Evolutionary conservation across 1,284 basidiomycete genomes (phyloP).

Genomic region (Pascua sp.): DNA sequence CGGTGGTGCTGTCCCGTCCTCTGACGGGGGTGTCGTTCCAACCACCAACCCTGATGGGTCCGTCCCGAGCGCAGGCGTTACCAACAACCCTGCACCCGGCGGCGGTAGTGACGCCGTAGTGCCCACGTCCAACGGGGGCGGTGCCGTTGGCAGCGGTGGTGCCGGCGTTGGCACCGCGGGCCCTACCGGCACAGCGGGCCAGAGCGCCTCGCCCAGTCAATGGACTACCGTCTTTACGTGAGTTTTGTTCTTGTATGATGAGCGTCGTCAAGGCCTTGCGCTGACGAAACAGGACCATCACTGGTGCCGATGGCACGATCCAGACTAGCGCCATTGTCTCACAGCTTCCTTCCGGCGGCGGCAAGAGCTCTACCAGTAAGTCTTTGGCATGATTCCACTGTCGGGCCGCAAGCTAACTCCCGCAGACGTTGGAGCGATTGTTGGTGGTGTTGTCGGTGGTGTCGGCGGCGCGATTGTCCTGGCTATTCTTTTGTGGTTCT

Average conservation of each 20-base stretch:
- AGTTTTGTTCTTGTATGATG: too few species aligned
- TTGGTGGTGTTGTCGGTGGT: conserved; percentile 48
- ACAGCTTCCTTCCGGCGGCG: not conserved
- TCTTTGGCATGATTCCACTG: not conserved
- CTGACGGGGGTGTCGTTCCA: not conserved
- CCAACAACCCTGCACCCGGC: too few species aligned
- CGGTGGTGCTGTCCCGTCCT: not conserved
- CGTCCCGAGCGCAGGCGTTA: too few species aligned
- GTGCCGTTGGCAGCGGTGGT: not conserved
- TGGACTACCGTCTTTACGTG: not conserved
- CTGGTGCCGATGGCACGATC: not conserved
- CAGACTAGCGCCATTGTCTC: not conserved
- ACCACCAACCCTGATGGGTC: not conserved
- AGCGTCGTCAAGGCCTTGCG: too few species aligned
- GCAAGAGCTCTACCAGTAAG: not conserved
- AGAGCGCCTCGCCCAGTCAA: not conserved
- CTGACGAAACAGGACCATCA: not conserved
- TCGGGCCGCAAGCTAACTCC: too few species aligned
- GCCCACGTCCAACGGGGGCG: not conserved
- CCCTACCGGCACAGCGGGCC: not conserved
- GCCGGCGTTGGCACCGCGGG: not conserved
- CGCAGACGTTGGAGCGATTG: conserved; percentile 44
- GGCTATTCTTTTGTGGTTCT: conserved; percentile 38
- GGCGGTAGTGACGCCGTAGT: too few species aligned
- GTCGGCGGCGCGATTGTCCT: conserved; percentile 39